phyloP scores from a whole-genome alignment of 2,329 filamentous ascomycete genomes.

The Aspergillus sp. region DNA sequence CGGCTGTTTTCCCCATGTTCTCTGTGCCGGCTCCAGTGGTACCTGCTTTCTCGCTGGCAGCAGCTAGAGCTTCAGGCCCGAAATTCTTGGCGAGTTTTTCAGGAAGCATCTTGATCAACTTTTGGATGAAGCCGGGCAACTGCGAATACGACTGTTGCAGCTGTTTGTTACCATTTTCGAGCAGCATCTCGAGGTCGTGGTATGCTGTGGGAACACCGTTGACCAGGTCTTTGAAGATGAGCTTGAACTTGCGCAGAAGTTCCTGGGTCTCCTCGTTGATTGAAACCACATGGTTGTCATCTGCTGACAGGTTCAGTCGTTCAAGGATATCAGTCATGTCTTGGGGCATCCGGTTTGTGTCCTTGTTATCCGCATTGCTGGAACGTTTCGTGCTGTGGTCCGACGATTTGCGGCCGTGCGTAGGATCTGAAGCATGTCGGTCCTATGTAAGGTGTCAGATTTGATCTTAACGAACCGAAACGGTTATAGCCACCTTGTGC shows the following conservation, averaged over 20 bases:
- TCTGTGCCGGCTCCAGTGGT: conserved; percentile 51
- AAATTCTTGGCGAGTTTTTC: conserved; percentile 67
- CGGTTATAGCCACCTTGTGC: too few species aligned
- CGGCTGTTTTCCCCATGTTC: conserved; percentile 42
- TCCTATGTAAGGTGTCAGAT: too few species aligned
- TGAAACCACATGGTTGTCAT: conserved; percentile 77
- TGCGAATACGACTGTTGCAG: conserved; percentile 55
- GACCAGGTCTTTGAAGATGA: conserved; percentile 83
- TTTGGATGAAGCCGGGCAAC: conserved; percentile 71
- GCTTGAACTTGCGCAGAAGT: conserved; percentile 72
- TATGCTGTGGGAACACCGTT: conserved; percentile 92
- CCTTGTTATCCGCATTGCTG: conserved; percentile 21
- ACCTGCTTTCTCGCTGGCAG: conserved; percentile 57
- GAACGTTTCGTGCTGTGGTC: too few species aligned
- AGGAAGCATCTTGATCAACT: conserved; percentile 74
- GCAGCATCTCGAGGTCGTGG: conserved; percentile 66
- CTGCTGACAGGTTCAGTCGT: conserved; percentile 69
- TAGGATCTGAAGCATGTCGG: too few species aligned
- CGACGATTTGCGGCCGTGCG: neutral
- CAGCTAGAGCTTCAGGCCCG: conserved; percentile 73
- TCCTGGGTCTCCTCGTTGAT: conserved; percentile 77
- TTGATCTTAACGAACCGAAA: too few species aligned
- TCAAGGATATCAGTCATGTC: conserved; percentile 76
- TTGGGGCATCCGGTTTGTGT: conserved; percentile 51
- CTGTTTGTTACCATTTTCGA: conserved; percentile 55